Evolutionary conservation across 306 rosid genomes (phyloP).

Genomic region (Medicago lupulina): DNA sequence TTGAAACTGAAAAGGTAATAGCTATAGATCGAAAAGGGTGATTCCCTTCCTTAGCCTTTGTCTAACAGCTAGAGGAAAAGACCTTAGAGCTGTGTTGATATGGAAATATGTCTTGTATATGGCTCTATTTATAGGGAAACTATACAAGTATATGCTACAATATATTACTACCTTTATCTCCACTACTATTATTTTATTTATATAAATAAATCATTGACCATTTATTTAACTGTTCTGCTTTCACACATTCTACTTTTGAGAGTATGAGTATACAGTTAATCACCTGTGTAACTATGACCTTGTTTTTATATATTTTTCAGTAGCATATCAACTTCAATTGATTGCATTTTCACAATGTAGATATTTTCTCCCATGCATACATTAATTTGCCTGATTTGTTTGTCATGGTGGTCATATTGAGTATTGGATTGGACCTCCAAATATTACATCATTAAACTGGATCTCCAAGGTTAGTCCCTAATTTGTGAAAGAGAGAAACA

Average conservation of each 20-base stretch:
- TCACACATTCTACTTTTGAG: not conserved
- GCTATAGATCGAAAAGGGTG: not conserved
- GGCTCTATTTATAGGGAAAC: conserved; percentile 57
- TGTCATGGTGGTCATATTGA: too few relatives aligned
- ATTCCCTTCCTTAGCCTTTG: conserved; percentile 7
- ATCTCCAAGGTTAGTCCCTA: not conserved
- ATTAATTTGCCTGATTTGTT: too few relatives aligned
- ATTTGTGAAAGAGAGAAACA: not conserved
- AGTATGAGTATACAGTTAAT: not conserved
- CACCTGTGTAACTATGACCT: not conserved
- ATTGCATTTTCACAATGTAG: not conserved
- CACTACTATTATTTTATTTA: not conserved
- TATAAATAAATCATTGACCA: not conserved
- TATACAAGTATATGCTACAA: conserved; percentile 7
- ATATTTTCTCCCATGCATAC: not conserved
- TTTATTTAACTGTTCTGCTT: not conserved
- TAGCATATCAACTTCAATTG: not conserved
- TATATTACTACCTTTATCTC: conserved; percentile 2
- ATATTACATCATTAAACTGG: not conserved
- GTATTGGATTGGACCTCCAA: not conserved
- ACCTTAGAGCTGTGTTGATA: conserved; percentile 40
- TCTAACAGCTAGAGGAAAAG: conserved; percentile 29
- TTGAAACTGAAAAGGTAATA: not conserved
- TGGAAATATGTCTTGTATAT: conserved; percentile 14
- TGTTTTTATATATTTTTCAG: not conserved